phyloP scores from a whole-genome alignment of 225 moss, liverwort and hornwort genomes.

The Pseudoscleropodium purum region DNA sequence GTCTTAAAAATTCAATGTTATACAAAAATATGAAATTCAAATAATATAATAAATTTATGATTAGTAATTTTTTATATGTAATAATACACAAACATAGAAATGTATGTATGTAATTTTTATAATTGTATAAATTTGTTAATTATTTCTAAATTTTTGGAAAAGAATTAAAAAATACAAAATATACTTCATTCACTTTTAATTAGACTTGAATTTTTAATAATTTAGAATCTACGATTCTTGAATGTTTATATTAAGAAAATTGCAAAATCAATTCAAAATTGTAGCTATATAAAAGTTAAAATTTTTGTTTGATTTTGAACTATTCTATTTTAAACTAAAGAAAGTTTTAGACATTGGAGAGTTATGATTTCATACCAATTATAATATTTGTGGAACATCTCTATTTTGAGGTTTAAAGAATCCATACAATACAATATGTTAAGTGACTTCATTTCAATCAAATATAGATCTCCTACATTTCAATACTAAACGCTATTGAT shows the following conservation, averaged over 20 bases:
- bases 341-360: neutral
- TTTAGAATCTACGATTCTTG: neutral
- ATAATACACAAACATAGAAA: neutral
- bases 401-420: rapidly evolving
- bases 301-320: neutral
- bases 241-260: rapidly evolving
- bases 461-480: neutral
- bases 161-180: neutral
- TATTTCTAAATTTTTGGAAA: neutral
- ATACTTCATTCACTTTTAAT: neutral
- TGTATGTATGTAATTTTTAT: neutral
- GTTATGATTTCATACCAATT: neutral
- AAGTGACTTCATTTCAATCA: no score
- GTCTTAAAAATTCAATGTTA: neutral
- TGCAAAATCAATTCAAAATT: neutral
- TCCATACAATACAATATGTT: neutral
- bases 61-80: neutral
- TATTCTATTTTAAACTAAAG: neutral
- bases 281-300: neutral
- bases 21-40: neutral
- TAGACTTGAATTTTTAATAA: neutral
- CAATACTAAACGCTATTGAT: neutral
- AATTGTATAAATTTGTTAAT: neutral
- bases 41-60: neutral
- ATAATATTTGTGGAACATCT: neutral